Evolutionary conservation across 1,284 basidiomycete species (phyloP).

Genomic region (Trichosporon sp.): DNA sequence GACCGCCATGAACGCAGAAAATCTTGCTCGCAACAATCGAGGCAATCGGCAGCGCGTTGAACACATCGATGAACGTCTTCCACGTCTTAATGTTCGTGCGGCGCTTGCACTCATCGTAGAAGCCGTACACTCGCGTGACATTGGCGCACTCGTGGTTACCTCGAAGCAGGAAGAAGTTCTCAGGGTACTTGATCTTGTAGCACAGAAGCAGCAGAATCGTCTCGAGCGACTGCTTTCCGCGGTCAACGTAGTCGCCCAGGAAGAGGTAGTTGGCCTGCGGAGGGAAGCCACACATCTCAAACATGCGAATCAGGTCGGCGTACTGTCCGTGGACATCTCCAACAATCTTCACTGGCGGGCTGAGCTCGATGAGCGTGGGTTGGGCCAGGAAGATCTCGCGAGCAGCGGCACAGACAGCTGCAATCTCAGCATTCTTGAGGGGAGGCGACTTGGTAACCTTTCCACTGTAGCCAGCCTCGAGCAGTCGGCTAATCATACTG

Average conservation of each 20-base stretch:
- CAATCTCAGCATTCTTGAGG: conserved; percentile 95
- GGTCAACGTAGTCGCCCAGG: conserved; percentile 96
- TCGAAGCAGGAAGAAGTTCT: conserved; percentile 97
- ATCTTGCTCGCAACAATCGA: conserved; percentile 99
- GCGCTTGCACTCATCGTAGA: conserved; percentile 99
- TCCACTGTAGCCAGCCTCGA: conserved; percentile 96
- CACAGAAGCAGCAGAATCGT: conserved; percentile 94
- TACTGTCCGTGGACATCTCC: conserved; percentile 99
- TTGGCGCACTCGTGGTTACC: conserved; percentile 99
- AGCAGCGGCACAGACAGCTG: conserved; percentile 90
- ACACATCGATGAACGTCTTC: conserved; percentile 99
- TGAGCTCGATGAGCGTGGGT: conserved; percentile 94
- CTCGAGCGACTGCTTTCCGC: conserved; percentile 97
- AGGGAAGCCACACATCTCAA: conserved; percentile 99
- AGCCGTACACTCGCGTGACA: conserved; percentile 97
- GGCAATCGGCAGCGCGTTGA: conserved; percentile 97
- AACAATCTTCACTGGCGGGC: conserved; percentile 98
- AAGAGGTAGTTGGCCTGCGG: conserved; percentile 97
- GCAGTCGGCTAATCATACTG: conserved; percentile 93
- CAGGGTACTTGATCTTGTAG: conserved; percentile 99
- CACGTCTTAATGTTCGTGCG: conserved; percentile 99
- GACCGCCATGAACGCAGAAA: conserved; percentile 97
- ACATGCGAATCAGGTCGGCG: conserved; percentile 93
- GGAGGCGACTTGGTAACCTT: conserved; percentile 96
- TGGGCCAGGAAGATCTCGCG: conserved; percentile 94